Evolutionary conservation across 768 basidiomycete species (phyloP).

Genomic region (Hericium coralloides): DNA sequence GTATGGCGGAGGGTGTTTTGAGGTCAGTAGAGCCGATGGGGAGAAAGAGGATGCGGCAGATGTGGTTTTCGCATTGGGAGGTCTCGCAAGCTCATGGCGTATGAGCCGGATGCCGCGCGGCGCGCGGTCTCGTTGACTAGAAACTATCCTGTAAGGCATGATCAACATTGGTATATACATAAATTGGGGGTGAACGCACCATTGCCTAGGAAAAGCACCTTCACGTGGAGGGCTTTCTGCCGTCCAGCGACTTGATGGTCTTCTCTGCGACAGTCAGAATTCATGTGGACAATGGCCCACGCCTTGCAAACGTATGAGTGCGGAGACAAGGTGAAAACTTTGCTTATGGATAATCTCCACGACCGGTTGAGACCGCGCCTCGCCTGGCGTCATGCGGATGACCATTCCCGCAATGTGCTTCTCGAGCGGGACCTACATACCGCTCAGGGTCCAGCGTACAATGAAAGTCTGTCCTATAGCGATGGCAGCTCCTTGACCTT

Average conservation of each 20-base stretch:
- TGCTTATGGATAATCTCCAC: conserved; percentile 95
- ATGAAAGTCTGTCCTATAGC: conserved; percentile 73
- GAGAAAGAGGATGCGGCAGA: conserved; percentile 84
- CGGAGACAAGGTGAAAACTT: conserved; percentile 86
- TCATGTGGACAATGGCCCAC: conserved; percentile 39
- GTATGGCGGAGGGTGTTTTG: conserved; percentile 86
- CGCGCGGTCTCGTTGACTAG: conserved; percentile 97
- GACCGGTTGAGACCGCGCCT: conserved; percentile 76
- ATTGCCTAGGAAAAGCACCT: conserved; percentile 90
- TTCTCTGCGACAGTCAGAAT: conserved; percentile 72
- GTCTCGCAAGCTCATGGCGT: conserved; percentile 97
- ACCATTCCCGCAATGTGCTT: conserved; percentile 98
- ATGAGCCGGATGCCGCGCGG: conserved; percentile 96
- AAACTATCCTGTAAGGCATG: conserved; percentile 48
- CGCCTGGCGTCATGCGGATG: conserved; percentile 66
- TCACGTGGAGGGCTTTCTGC: conserved; percentile 94
- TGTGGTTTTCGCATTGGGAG: conserved; percentile 96
- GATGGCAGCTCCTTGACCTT: conserved; percentile 73
- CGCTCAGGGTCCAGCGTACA: conserved; percentile 96
- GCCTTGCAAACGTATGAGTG: conserved; percentile 66
- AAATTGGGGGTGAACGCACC: conserved; percentile 38
- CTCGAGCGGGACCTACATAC: conserved; percentile 76
- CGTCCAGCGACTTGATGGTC: conserved; percentile 69
- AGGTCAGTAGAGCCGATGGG: conserved; percentile 88
- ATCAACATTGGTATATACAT: not conserved